Conservation (phyloP, 2,329 filamentous ascomycete species). For the Nothophoma quercina region DNA sequence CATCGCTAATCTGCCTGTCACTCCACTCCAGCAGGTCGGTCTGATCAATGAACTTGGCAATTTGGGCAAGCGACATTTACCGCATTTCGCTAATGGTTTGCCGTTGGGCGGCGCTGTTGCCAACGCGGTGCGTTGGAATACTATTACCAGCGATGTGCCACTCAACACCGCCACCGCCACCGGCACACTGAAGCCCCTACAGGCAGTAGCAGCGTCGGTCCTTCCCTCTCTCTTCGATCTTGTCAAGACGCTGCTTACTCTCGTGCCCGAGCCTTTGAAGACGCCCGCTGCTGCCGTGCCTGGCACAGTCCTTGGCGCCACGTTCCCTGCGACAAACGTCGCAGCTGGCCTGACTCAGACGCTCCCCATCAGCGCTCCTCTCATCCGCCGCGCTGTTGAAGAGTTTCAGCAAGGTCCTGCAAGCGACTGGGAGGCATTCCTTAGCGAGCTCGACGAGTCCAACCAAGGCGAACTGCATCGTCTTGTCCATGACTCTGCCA, state of each 20-base stretch:
- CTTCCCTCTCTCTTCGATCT: too few species aligned
- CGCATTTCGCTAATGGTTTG: too few species aligned
- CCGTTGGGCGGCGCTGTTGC: neutral
- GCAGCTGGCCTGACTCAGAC: neutral
- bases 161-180: too few species aligned
- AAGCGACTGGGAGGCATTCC: constrained; percentile 13
- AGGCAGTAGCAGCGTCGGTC: too few species aligned
- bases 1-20: neutral
- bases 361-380: neutral
- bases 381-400: neutral
- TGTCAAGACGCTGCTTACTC: too few species aligned
- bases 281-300: too few species aligned
- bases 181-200: too few species aligned
- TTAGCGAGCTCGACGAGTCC: constrained; percentile 13
- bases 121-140: too few species aligned
- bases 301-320: too few species aligned
- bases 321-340: too few species aligned
- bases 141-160: too few species aligned
- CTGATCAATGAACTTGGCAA: neutral
- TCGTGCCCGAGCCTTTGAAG: too few species aligned
- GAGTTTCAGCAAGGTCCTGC: constrained; percentile 7
- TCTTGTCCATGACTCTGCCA: constrained; percentile 8
- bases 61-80: neutral
- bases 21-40: neutral
- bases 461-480: constrained; percentile 3